Percentiles rank a stretch among this genome's conserved stretches.
Conservation (phyloP, 2,329 filamentous ascomycete genomes). For the Metarhizium anisopliae region DNA sequence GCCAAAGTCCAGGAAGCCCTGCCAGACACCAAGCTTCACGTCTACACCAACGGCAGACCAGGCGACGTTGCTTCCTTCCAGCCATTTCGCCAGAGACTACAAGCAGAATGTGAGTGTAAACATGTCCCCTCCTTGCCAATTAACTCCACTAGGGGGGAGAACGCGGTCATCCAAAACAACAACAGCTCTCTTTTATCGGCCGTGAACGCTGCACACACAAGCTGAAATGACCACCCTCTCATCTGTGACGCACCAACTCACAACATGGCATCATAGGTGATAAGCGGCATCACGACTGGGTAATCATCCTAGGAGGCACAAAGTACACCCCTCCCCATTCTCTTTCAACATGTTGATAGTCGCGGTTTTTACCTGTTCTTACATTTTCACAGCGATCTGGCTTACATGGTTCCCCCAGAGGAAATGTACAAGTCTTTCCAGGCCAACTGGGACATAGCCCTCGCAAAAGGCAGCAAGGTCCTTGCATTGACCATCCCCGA, state of each 20-base stretch:
- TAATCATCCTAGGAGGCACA: constrained; percentile 54
- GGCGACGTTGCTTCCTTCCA: constrained; percentile 38
- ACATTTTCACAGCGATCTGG: constrained; percentile 38
- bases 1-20: constrained; percentile 37
- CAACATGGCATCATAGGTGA: constrained; percentile 9
- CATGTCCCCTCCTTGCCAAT: no score
- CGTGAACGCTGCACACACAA: no score
- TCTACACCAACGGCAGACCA: constrained; percentile 40
- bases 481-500: constrained; percentile 57
- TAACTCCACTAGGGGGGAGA: no score
- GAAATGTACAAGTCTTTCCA: constrained; percentile 41
- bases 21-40: constrained; percentile 29
- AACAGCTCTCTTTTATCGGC: no score
- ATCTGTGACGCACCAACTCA: no score
- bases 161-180: no score
- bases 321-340: constrained; percentile 31
- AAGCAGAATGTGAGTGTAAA: constrained; percentile 25
- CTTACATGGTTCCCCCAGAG: constrained; percentile 24
- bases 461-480: constrained; percentile 42
- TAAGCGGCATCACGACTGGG: constrained; percentile 44
- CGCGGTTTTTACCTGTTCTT: neutral
- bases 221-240: neutral
- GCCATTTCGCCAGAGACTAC: constrained; percentile 22
- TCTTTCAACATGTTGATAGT: neutral
- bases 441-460: constrained; percentile 39